phyloP scores from a whole-genome alignment of 2,329 filamentous ascomycete species.

The Claviceps sp. region DNA sequence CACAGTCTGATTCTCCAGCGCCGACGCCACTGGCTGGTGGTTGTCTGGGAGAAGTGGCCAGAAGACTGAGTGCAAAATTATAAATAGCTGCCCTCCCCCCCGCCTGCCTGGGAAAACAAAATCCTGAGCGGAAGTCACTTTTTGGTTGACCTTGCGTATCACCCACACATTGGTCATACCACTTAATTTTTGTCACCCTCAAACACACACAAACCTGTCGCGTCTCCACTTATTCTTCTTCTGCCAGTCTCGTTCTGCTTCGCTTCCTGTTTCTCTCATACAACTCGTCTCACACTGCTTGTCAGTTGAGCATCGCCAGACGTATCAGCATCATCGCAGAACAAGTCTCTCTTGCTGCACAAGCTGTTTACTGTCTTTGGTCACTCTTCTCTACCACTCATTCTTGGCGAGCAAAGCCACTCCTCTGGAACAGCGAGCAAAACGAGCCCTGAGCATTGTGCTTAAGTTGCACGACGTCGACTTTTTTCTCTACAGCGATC shows the following conservation, averaged over 20 bases:
- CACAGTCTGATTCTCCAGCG: constrained; percentile 19
- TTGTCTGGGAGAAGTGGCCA: constrained; percentile 27
- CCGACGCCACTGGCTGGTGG: constrained; percentile 31
- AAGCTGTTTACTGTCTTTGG: constrained; percentile 4
- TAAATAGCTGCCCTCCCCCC: constrained; percentile 44
- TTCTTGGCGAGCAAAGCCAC: constrained; percentile 6
- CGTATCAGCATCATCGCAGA: constrained; percentile 7
- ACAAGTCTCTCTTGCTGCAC: constrained; percentile 5
- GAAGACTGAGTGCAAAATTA: constrained; percentile 34
- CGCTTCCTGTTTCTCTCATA: constrained; percentile 7
- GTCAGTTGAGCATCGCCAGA: constrained; percentile 9
- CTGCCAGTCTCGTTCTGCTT: constrained; percentile 10
- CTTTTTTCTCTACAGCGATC: constrained; percentile 12
- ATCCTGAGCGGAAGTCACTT: constrained; percentile 41
- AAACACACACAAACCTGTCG: constrained; percentile 14
- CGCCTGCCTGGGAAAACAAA: constrained; percentile 30
- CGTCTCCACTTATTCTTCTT: constrained; percentile 16
- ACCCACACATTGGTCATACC: constrained; percentile 30
- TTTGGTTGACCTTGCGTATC: constrained; percentile 40
- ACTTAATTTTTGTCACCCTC: constrained; percentile 20
- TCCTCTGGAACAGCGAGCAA: constrained; percentile 9
- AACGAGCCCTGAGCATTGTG: constrained; percentile 5
- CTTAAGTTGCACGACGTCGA: constrained; percentile 13
- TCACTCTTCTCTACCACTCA: constrained; percentile 3
- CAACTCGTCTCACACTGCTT: constrained; percentile 6